Percentiles rank a stretch among this genome's conserved stretches.
Conservation (phyloP, 345 rosid species). For the Camelina neglecta region DNA sequence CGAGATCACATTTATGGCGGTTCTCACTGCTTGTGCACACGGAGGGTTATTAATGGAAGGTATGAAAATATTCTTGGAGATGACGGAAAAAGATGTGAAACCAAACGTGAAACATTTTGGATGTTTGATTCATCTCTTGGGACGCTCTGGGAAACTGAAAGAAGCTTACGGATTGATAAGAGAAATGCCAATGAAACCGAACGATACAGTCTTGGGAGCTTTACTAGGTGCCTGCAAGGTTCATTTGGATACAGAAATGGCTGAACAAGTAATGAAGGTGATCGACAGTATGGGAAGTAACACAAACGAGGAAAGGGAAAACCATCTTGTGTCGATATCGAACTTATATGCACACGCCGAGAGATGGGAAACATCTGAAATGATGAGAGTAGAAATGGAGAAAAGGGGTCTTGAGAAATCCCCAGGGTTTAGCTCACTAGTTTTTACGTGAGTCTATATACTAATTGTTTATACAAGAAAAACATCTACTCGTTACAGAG, state of each 20-base stretch:
- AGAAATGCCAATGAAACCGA: conserved; percentile 70
- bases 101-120: conserved; percentile 67
- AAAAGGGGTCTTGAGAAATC: conserved; percentile 55
- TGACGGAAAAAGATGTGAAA: conserved; percentile 51
- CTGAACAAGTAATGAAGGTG: conserved; percentile 54
- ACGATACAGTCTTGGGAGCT: conserved; percentile 69
- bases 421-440: conserved; percentile 62
- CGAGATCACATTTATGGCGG: conserved; percentile 59
- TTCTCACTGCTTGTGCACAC: conserved; percentile 77
- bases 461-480: too few species aligned
- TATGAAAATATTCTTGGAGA: conserved; percentile 61
- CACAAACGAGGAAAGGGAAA: conserved; percentile 44
- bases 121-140: conserved; percentile 76
- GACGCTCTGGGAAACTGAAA: conserved; percentile 65
- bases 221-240: conserved; percentile 76
- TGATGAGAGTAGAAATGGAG: conserved; percentile 51
- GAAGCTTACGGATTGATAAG: conserved; percentile 65
- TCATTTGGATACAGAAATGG: conserved; percentile 57
- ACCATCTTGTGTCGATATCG: conserved; percentile 58
- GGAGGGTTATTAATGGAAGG: conserved; percentile 72
- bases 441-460: conserved; percentile 25
- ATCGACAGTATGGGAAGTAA: conserved; percentile 29
- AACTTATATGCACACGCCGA: conserved; percentile 71
- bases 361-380: conserved; percentile 69
- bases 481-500: too few species aligned